Percentiles rank a stretch among this genome's conserved stretches.
Conservation (phyloP, 1,139 yeast genomes). For the Taphrina communis region DNA sequence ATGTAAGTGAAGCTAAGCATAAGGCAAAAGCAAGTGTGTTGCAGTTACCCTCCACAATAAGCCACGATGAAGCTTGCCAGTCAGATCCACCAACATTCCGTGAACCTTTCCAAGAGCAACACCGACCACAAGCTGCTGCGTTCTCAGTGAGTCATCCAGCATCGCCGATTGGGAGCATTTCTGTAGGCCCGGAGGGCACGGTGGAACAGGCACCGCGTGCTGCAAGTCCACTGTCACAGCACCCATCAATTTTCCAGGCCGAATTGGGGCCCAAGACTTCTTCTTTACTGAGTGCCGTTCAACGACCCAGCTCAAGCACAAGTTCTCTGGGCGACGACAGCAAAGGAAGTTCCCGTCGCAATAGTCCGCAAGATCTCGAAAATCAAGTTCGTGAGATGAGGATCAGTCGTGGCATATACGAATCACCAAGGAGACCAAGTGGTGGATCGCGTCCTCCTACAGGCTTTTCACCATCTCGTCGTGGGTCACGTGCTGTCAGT, state of each 20-base stretch:
- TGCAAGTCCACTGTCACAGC: slow-evolving; percentile 30
- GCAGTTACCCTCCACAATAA: background rate
- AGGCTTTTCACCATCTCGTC: slow-evolving; percentile 33
- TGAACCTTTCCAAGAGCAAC: background rate
- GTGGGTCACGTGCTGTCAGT: slow-evolving; percentile 36
- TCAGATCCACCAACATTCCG: background rate
- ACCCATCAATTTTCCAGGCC: background rate
- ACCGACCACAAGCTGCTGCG: background rate
- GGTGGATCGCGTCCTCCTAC: slow-evolving; percentile 36
- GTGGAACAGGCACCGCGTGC: slow-evolving; percentile 14
- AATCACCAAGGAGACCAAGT: slow-evolving; percentile 33
- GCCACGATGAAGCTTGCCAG: background rate
- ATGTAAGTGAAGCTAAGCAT: background rate
- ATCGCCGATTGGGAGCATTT: background rate
- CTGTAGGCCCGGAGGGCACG: background rate
- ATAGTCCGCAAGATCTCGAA: slow-evolving; percentile 31
- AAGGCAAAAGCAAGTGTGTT: background rate
- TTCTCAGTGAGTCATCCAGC: background rate
- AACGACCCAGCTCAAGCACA: background rate
- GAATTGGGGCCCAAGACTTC: background rate
- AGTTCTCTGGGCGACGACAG: background rate
- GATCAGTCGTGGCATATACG: slow-evolving; percentile 32
- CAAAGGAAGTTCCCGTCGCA: slow-evolving; percentile 7
- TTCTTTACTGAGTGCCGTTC: background rate
- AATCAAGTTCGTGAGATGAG: slow-evolving; percentile 14